Base-by-base conservation (phyloP, 2,329 filamentous ascomycete genomes). In the Colletotrichum trifolii region DNA sequence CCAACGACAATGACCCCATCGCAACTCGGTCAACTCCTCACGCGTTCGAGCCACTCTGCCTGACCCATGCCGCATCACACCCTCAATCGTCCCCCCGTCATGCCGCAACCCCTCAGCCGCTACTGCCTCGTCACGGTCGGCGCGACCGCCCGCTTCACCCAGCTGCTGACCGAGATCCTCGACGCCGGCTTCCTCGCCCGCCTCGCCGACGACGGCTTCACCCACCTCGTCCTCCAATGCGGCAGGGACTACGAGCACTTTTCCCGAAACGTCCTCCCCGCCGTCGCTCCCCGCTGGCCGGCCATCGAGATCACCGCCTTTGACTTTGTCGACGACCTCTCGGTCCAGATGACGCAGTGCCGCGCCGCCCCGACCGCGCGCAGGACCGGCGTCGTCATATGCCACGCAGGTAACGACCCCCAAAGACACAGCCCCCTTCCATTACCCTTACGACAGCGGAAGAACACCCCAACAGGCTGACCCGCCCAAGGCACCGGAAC, bases 81-180 rank as follows among this genome's bases (percentile, higher is more conserved):
- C 10, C 33, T 13, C 36, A 43, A 11, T 64, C 60, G 52, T 12
- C 49, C 35, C 35, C 6, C 39, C 3, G 39, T 64, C 25, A 25
- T 25, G 8, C 1, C 38, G 15, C n/a, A 33, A 7, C 9, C 17
- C 6, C 54, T 70, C 15, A 63, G 74, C 34, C 74, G 76, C 39
- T 74, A 81, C 57, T 96, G 92, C 75, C 92, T 99, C 69, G 90
- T 97, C 60, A 98, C 96, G 0, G 91, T 97, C 36, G 96, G 96
- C 61, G 95, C 96, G 6, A 99, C 95, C 0, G 94, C 94, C 13
- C 87, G 91, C 17, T 99, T 99, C 78, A 83, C 85, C 56, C 77
- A 83, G 7, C 86, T 99, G 2, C 85, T 97, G 60, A 78, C 84
- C 47, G 86, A 90, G 38, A 86, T 90, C 10, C 80, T 96, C 6